Base-by-base conservation (phyloP, 768 basidiomycete species). In the Fibroporia radiculosa region DNA sequence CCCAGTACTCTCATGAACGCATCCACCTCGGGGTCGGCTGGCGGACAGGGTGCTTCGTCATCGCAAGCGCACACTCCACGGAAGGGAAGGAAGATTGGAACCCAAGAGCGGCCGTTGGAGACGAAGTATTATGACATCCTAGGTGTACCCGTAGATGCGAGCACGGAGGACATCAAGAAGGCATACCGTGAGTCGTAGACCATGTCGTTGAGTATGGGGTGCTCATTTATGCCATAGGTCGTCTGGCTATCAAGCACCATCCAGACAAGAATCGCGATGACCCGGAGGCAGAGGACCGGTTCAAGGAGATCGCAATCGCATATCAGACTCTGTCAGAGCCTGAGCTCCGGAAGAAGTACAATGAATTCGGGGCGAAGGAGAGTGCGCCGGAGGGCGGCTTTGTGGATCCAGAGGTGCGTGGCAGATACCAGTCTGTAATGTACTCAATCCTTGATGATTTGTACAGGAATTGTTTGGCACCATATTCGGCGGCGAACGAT, bases 181-280 rank as follows among this genome's bases (percentile, higher is more conserved):
- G 85, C 92, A 2, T 93, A 95, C 65, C 79, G 92, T 83, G 57
- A 49, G 77, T 69, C 19, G 13, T 44, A 3, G 33, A n/a, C 28
- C 7, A 6, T 42, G 28, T 24, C 14, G 4, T 6, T 5, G 11
- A n/a, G n/a, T 35, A 35, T 3, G 27, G 20, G 26, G 7, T n/a
- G n/a, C 18, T 42, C 16, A 29, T 12, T 31, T 3, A 18, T 10
- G 25, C 12, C 26, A 26, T 47, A 88, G 84, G 86, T 34, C 77
- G 84, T 5, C 71, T 90, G 40, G 91, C 91, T 2, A 92, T 95
- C 65, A 91, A 91, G 62, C 80, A 84, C 56, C 90, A 92, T 61
- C 90, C 90, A 0, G 90, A 93, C 74, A 93, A 93, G 72, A 92
- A 93, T 59, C 88, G 79, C 1, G 80, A 85, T 56, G 90, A 93